Conservation (phyloP, 495 filamentous ascomycete species). For the Aspergillus bertholletiae region DNA sequence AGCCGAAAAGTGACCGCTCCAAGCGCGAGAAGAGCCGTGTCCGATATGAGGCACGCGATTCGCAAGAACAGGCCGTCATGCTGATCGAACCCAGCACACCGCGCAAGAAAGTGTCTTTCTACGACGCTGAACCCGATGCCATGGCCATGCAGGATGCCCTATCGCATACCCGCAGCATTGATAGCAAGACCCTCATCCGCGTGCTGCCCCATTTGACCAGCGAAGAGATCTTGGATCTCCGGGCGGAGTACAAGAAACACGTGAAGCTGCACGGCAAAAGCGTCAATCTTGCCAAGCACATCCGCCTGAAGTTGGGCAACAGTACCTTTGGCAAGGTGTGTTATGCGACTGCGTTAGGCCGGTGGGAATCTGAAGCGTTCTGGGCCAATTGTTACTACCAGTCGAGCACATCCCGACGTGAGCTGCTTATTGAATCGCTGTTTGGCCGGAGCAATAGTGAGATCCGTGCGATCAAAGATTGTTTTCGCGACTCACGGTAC, state of each 20-base stretch:
- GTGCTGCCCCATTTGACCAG: slow-evolving; percentile 80
- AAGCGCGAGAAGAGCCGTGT: slow-evolving; percentile 28
- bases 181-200: slow-evolving; percentile 69
- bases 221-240: slow-evolving; percentile 79
- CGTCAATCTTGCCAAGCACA: slow-evolving; percentile 95
- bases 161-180: slow-evolving; percentile 59
- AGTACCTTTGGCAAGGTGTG: slow-evolving; percentile 81
- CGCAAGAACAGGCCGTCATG: slow-evolving; percentile 21
- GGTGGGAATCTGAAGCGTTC: slow-evolving; percentile 92
- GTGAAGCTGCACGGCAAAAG: slow-evolving; percentile 79
- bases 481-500: slow-evolving; percentile 90
- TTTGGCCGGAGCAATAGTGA: slow-evolving; percentile 87
- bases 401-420: slow-evolving; percentile 73
- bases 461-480: slow-evolving; percentile 86
- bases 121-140: slow-evolving; percentile 79
- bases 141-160: slow-evolving; percentile 71
- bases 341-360: slow-evolving; percentile 85
- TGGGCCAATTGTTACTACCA: slow-evolving; percentile 99
- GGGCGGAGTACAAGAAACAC: slow-evolving; percentile 83
- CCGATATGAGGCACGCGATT: slow-evolving; percentile 26
- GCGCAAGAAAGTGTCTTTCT: slow-evolving; percentile 55
- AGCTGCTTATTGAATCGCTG: slow-evolving; percentile 87
- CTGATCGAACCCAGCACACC: slow-evolving; percentile 28
- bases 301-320: slow-evolving; percentile 69
- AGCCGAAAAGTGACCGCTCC: slow-evolving; percentile 26